Base-by-base conservation (phyloP, 192 early-diverging fungal genomes). In the Dissophora globulifera region DNA sequence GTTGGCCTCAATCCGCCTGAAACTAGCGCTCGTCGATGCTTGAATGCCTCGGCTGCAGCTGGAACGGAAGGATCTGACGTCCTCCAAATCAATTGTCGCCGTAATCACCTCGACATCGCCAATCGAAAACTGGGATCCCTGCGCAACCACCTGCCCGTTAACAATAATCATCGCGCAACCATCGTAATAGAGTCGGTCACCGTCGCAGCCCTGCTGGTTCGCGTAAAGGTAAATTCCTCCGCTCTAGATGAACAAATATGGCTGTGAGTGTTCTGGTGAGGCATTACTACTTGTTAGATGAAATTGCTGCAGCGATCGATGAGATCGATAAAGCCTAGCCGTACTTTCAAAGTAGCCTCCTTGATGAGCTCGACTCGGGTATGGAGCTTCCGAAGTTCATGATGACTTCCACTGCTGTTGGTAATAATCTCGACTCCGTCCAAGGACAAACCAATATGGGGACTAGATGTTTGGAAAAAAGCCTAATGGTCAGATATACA, bases 191-290 rank as follows among this genome's bases (percentile, higher is more conserved):
- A 98, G 81, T 20, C 98, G 90, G 72, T 99, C 98, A 27, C 96
- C 98, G 62, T 99, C 98, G 63, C 98, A 99, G 1, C 98, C 98
- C 72, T 93, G 87, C 66, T 97, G 96, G 78, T 99, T 99, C 10
- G 96, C 80, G 59, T 99, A 99, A 27, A 98, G 67, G 67, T 99
- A 99, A 10, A 96, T 83, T 22, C 98, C 98, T 62, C 98, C 98
- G 29, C 88, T 90, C 86, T 92, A 51, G 7, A 53, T 20, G 22
- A 50, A 31, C 33, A 29, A 31, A 40, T 49, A 22, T 26, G 25
- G 26, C 30, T 17, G 23, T 26, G 1, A 33, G 46, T 25, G 26
- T 33, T 31, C 50, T 41, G 38, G 68, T 27, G 48, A 7, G 48
- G 4, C 4, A 12, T 47, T 26, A 42, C 15, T 30, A n/a, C n/a